Evolutionary conservation across 352 stramenopile species (phyloP).

Genomic region (Globisporangium irregulare): DNA sequence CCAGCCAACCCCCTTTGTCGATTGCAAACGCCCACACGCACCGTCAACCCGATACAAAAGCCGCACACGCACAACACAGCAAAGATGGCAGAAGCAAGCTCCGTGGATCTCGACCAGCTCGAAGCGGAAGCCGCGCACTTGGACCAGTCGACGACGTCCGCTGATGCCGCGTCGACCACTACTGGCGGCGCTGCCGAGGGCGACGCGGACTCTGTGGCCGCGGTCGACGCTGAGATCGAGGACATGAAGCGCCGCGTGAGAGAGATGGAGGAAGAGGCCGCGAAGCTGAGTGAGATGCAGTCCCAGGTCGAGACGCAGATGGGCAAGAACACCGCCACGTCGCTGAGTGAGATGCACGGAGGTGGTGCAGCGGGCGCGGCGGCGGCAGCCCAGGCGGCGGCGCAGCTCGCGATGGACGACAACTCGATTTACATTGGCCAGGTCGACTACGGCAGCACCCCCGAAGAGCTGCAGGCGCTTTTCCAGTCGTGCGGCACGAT

Average conservation of each 20-base stretch:
- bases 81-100: conserved; percentile 16
- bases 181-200: conserved; percentile 13
- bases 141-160: conserved; percentile 2
- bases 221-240: conserved; percentile 73
- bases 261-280: conserved; percentile 83
- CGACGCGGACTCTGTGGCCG: conserved; percentile 32
- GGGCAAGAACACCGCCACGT: conserved; percentile 53
- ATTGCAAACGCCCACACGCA: neutral
- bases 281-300: conserved; percentile 82
- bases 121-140: conserved; percentile 20
- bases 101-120: conserved; percentile 23
- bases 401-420: conserved; percentile 49
- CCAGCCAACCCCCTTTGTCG: neutral
- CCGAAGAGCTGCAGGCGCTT: conserved; percentile 94
- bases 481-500: conserved; percentile 97
- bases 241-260: conserved; percentile 82
- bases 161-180: neutral
- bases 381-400: conserved; percentile 23
- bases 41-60: neutral
- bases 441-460: conserved; percentile 95
- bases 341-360: conserved; percentile 39
- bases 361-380: conserved; percentile 5
- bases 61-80: neutral
- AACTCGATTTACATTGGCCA: conserved; percentile 95
- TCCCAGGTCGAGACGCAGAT: conserved; percentile 80